Conservation (phyloP, 228 moss, liverwort and hornwort genomes). For the Sphagnum magellanicum region DNA sequence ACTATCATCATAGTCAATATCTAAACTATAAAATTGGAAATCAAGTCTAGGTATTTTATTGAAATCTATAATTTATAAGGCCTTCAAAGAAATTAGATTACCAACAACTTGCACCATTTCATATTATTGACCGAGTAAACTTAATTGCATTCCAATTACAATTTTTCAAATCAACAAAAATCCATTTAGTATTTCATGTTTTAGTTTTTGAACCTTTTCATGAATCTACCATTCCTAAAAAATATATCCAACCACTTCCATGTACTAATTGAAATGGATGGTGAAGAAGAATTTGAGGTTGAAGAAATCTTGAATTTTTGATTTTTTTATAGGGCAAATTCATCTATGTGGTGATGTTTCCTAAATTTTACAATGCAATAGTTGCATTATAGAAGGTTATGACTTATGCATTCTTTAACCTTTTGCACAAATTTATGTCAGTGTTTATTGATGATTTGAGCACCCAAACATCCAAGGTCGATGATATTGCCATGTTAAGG, state of each 20-base stretch:
- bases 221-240: not conserved
- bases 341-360: not conserved
- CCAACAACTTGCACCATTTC: too few species aligned
- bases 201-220: not conserved
- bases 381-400: not conserved
- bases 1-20: too few species aligned
- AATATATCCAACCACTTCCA: not conserved
- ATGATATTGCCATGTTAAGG: not conserved
- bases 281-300: not conserved
- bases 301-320: too few species aligned
- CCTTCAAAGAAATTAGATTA: too few species aligned
- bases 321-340: not conserved
- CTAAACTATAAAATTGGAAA: too few species aligned
- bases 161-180: not conserved
- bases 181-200: constrained; percentile 4
- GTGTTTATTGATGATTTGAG: not conserved
- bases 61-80: too few species aligned
- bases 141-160: not conserved
- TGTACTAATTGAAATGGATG: not conserved
- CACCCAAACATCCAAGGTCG: not conserved
- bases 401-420: constrained; percentile 4
- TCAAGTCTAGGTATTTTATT: too few species aligned
- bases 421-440: constrained; percentile 1
- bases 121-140: too few species aligned
- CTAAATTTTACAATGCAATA: not conserved